A percentile compares a stretch with the other conserved stretches of the same genome.
These are phyloP conservation scores for Vitellaria paradoxa DNA, from an alignment of 179 eudicot species.

Conservation along the genomic window DNA sequence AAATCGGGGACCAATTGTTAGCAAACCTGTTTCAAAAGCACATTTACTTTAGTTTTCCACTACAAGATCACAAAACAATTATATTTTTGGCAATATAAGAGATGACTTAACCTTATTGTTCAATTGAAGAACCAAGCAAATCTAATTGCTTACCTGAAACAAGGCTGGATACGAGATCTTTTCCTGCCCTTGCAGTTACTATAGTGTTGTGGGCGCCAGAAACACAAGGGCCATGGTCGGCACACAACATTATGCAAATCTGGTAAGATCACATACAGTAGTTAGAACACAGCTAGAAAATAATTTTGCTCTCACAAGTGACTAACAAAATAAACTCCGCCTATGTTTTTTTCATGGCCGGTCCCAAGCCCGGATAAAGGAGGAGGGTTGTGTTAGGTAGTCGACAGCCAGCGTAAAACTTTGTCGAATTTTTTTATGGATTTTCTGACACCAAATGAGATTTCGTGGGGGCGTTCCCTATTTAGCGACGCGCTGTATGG, in stretches of 20 bases:
- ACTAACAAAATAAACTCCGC: background rate
- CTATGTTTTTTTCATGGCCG: too few species aligned
- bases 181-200: conserved; percentile 99
- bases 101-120: background rate
- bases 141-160: conserved; percentile 63
- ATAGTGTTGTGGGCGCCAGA: conserved; percentile 99
- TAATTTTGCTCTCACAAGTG: background rate
- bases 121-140: background rate
- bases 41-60: conserved; percentile 1
- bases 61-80: background rate
- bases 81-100: background rate
- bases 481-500: too few species aligned
- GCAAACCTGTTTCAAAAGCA: conserved; percentile 56
- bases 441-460: too few species aligned
- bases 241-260: conserved; percentile 98
- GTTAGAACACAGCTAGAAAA: conserved; percentile 7
- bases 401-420: too few species aligned
- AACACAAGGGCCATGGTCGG: conserved; percentile 99
- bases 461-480: too few species aligned
- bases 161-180: conserved; percentile 96
- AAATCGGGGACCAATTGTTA: conserved; percentile 97
- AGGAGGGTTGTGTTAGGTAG: too few species aligned
- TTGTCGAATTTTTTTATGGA: too few species aligned
- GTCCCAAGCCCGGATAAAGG: too few species aligned
- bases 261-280: conserved; percentile 25